phyloP scores from a whole-genome alignment of 2,329 filamentous ascomycete genomes.

The Cladosporium sp. region DNA sequence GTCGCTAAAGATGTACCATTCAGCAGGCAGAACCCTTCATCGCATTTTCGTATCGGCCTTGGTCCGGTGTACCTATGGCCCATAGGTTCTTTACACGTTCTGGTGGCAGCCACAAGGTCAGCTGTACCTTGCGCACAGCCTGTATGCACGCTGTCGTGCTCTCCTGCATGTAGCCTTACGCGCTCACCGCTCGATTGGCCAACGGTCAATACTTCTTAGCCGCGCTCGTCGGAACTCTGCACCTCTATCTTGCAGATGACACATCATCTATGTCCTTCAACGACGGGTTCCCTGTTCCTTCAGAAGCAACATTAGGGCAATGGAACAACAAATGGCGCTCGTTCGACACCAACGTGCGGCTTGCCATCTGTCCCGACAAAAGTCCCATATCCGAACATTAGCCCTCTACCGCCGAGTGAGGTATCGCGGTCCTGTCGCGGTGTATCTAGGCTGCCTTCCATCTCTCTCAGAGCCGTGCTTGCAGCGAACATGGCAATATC shows the following conservation, averaged over 20 bases:
- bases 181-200: constrained; percentile 14
- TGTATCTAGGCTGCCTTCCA: too few relatives aligned
- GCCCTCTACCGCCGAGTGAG: constrained; percentile 1
- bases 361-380: constrained; percentile 52
- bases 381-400: constrained; percentile 50
- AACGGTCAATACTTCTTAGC: not conserved
- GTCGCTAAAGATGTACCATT: not conserved
- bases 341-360: constrained; percentile 55
- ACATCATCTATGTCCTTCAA: not conserved
- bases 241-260: not conserved
- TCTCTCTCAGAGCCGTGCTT: constrained; percentile 46
- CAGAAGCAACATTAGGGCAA: too few relatives aligned
- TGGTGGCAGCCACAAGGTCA: too few relatives aligned
- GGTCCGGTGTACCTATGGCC: constrained; percentile 9
- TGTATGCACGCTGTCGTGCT: constrained; percentile 3
- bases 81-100: too few relatives aligned
- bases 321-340: constrained; percentile 40
- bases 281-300: too few relatives aligned
- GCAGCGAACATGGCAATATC: constrained; percentile 51
- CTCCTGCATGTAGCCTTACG: constrained; percentile 16
- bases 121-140: constrained; percentile 11
- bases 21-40: not conserved
- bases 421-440: too few relatives aligned
- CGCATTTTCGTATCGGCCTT: constrained; percentile 3
- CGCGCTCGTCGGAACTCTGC: constrained; percentile 1